Evolutionary conservation across 2,329 filamentous ascomycete species (phyloP), one percentile per base, ranked within the genome.

Genomic region (Ceratocystis huliohia): DNA sequence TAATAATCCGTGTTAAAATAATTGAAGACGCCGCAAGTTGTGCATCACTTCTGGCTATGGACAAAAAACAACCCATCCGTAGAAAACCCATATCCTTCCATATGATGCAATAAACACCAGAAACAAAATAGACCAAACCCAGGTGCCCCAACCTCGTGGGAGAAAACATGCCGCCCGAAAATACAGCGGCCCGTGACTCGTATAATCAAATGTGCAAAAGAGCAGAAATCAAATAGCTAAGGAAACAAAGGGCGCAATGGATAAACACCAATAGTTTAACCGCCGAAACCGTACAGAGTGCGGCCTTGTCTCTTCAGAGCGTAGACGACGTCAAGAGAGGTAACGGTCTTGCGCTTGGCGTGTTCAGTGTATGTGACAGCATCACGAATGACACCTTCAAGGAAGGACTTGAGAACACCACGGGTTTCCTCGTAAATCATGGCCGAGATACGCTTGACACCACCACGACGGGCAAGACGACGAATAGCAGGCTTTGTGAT

Each of bases 381-480:
- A 71, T 89, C 86, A 76, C 86, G 86, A 74, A 89, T 89, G 77
- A 89, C 86, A 74, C 83, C 82, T 79, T 88, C 86, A 71, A 89
- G 84, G 84, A 88, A 89, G 72, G 86, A 86, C 83, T 89, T 89
- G 74, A 89, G 84, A 70, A 89, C 86, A 81, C 85, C 85, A 72
- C 86, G 86, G 70, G 86, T 89, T 81, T 89, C 86, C 78, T 88
- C 86, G 81, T 89, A 89, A 79, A 89, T 89, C 85, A 89, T 95
- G 78, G 92, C 92, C 75, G 91, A 96, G 76, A 96, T 96, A 96
- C 92, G 92, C 90, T 96, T 96, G 85, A 96, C 92, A 92, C 92
- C 92, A 80, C 92, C 92, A 94, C 92, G 91, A 82, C 92, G 92
- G 72, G 92, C 92, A 78, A 96, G 91, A 95, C 92, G 92, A 75